phyloP scores from a whole-genome alignment of 2,329 filamentous ascomycete genomes.

The Periconia sp. region DNA sequence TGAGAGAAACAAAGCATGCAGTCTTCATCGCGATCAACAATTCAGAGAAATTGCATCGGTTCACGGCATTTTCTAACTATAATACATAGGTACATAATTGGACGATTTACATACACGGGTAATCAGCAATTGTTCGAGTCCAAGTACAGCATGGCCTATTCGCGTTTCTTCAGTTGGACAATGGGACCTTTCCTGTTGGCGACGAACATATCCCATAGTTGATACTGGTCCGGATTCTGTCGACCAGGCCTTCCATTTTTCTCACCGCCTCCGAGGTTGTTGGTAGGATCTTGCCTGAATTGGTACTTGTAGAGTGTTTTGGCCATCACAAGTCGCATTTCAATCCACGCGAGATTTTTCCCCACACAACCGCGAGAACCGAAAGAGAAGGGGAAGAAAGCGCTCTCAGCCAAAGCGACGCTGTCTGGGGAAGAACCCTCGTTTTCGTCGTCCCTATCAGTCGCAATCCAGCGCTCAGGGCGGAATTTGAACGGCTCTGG shows the following conservation, averaged over 20 bases:
- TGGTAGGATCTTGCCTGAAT: not conserved
- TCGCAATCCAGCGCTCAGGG: constrained; percentile 30
- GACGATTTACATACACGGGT: not conserved
- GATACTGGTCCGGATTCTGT: not conserved
- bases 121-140: not conserved
- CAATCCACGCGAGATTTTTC: constrained; percentile 33
- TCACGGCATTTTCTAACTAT: too few relatives aligned
- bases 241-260: not conserved
- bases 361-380: constrained; percentile 34
- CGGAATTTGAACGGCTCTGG: constrained; percentile 24
- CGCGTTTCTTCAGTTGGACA: not conserved
- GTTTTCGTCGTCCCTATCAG: constrained; percentile 11
- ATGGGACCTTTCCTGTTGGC: not conserved
- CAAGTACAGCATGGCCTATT: not conserved
- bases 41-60: too few relatives aligned
- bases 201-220: not conserved
- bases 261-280: not conserved
- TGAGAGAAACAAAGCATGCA: too few relatives aligned
- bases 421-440: not conserved
- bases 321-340: constrained; percentile 27
- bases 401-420: constrained; percentile 15
- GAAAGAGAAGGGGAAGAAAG: constrained; percentile 26
- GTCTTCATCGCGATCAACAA: too few relatives aligned
- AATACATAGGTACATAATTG: too few relatives aligned
- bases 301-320: constrained; percentile 15